Evolutionary conservation across 208 protist species (phyloP).

Genomic region (Crithidia expoeki): DNA sequence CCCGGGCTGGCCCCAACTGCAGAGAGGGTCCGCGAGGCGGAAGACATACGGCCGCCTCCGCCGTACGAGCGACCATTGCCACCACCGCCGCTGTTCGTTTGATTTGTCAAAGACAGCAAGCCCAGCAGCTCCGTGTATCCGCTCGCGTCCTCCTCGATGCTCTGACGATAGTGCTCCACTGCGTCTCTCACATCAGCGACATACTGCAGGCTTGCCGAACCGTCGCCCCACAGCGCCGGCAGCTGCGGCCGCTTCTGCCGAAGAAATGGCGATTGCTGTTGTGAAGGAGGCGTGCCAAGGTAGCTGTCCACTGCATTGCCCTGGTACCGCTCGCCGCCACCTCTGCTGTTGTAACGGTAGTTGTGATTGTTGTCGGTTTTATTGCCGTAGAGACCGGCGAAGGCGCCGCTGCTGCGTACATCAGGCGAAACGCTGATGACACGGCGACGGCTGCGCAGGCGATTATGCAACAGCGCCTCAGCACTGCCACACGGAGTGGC

Average conservation of each 20-base stretch:
- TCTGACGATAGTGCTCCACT: slow-evolving; percentile 38
- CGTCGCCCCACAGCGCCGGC: slow-evolving; percentile 52
- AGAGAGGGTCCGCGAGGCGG: slow-evolving; percentile 2
- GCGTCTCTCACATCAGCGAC: slow-evolving; percentile 44
- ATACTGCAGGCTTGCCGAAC: slow-evolving; percentile 38
- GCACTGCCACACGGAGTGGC: slow-evolving; percentile 25
- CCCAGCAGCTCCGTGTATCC: slow-evolving; percentile 39
- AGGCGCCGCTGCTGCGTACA: slow-evolving; percentile 15
- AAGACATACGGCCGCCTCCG: slow-evolving; percentile 1
- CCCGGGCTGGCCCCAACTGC: background rate
- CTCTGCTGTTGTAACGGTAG: background rate
- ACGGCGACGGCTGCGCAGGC: slow-evolving; percentile 13
- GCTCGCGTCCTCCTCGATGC: slow-evolving; percentile 31
- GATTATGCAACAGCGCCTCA: slow-evolving; percentile 23
- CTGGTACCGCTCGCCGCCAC: background rate
- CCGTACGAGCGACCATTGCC: background rate
- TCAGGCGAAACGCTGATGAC: slow-evolving; percentile 1
- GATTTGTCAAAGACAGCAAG: slow-evolving; percentile 15
- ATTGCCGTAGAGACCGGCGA: background rate
- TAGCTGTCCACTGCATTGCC: slow-evolving; percentile 12
- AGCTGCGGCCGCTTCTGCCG: slow-evolving; percentile 27
- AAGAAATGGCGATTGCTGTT: slow-evolving; percentile 5
- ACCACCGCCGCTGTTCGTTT: background rate
- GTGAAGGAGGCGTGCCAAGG: slow-evolving; percentile 18
- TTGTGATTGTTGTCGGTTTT: background rate